Conservation (phyloP, 352 stramenopile genomes). For the Globisporangium ultimum region DNA sequence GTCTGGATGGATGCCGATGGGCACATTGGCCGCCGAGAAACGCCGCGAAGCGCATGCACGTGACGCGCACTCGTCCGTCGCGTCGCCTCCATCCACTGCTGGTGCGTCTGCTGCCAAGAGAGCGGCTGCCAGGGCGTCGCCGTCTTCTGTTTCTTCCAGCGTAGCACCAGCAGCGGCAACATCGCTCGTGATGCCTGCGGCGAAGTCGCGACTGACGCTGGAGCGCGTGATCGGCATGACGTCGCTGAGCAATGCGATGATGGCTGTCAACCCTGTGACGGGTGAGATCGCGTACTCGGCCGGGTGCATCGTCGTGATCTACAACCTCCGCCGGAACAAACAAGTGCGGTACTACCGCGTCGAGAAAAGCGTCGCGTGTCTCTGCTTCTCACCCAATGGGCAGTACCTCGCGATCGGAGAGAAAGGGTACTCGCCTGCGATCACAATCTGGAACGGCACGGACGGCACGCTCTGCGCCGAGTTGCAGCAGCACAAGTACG, state of each 20-base stretch:
- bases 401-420: constrained; percentile 87
- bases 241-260: constrained; percentile 65
- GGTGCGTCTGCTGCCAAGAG: neutral
- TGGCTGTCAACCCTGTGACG: constrained; percentile 72
- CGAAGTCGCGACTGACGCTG: constrained; percentile 58
- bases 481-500: constrained; percentile 79
- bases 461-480: constrained; percentile 79
- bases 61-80: neutral
- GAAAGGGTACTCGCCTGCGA: constrained; percentile 76
- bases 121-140: neutral
- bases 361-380: constrained; percentile 76
- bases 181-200: constrained; percentile 10
- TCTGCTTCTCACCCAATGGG: constrained; percentile 81
- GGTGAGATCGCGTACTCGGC: constrained; percentile 85
- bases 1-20: constrained; percentile 2
- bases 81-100: constrained; percentile 3
- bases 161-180: neutral
- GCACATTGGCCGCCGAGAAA: constrained; percentile 8
- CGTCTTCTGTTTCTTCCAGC: neutral
- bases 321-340: constrained; percentile 82
- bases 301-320: constrained; percentile 89
- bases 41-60: constrained; percentile 1
- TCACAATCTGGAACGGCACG: constrained; percentile 84
- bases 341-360: constrained; percentile 88
- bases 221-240: constrained; percentile 82